Evolutionary conservation across 768 basidiomycete species (phyloP).

Genomic region (Cystofilobasidium macerans): DNA sequence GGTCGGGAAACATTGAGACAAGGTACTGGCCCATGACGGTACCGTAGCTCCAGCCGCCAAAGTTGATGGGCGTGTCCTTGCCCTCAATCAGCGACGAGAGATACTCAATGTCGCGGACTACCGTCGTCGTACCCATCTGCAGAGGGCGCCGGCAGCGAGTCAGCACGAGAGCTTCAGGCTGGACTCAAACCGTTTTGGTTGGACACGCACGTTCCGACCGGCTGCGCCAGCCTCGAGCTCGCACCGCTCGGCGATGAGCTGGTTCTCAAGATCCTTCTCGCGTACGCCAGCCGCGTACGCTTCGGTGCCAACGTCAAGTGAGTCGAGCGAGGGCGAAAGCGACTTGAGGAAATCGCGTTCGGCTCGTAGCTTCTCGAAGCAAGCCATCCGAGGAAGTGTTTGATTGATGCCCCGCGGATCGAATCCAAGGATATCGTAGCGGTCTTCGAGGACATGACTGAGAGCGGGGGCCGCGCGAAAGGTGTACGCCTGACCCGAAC

Average conservation of each 20-base stretch:
- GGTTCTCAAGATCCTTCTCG: constrained; percentile 7
- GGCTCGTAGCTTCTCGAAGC: not conserved
- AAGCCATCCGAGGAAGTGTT: constrained; percentile 3
- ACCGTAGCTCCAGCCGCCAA: constrained; percentile 18
- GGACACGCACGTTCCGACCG: constrained; percentile 11
- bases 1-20: constrained; percentile 9
- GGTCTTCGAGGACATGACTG: not conserved
- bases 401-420: not conserved
- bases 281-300: not conserved
- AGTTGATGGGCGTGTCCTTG: constrained; percentile 17
- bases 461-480: constrained; percentile 14
- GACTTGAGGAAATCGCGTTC: not conserved
- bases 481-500: constrained; percentile 13
- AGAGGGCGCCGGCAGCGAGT: not conserved
- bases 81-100: constrained; percentile 2
- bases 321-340: not conserved
- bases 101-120: constrained; percentile 13
- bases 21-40: constrained; percentile 17
- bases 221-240: constrained; percentile 5
- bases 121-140: constrained; percentile 21
- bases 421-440: not conserved
- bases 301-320: not conserved
- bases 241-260: constrained; percentile 11
- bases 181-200: not conserved
- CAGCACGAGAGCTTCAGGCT: not conserved